A percentile compares a stretch with the other conserved stretches of the same genome.
Conservation (phyloP, 345 rosid species). For the Pseudoturritis turrita region DNA sequence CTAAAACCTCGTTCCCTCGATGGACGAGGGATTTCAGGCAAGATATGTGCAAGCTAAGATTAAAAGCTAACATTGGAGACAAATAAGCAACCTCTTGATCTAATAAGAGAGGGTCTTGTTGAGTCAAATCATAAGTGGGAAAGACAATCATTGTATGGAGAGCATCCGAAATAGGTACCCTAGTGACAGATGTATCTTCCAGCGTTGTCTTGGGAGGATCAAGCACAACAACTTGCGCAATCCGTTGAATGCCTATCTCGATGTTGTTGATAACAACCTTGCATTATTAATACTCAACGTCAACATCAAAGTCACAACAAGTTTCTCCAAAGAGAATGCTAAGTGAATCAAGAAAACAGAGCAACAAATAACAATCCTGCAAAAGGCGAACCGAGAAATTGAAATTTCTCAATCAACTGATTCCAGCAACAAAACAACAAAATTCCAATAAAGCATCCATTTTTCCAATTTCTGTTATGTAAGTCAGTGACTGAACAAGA, state of each 20-base stretch:
- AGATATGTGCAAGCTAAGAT: slow-evolving; percentile 67
- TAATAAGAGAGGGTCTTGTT: slow-evolving; percentile 16
- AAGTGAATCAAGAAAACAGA: not conserved
- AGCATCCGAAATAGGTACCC: slow-evolving; percentile 18
- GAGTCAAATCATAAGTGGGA: slow-evolving; percentile 47
- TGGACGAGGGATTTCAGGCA: slow-evolving; percentile 63
- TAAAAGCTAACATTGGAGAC: slow-evolving; percentile 84
- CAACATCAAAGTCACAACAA: not conserved
- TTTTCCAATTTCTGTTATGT: not conserved
- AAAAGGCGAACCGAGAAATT: not conserved
- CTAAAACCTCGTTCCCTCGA: slow-evolving; percentile 54
- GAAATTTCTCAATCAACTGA: not conserved
- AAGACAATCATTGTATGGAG: slow-evolving; percentile 49
- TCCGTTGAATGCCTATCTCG: slow-evolving; percentile 44
- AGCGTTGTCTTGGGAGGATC: slow-evolving; percentile 55
- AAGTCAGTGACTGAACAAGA: not conserved
- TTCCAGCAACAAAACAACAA: too few relatives aligned
- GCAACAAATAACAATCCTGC: not conserved
- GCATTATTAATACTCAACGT: not conserved
- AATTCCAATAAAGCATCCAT: not conserved
- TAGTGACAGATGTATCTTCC: slow-evolving; percentile 9
- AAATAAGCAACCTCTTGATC: slow-evolving; percentile 63
- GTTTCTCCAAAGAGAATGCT: not conserved
- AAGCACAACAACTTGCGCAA: slow-evolving; percentile 68
- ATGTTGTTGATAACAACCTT: slow-evolving; percentile 63